phyloP scores from a whole-genome alignment of 305 asterid genomes.

The Petunia hybrid region DNA sequence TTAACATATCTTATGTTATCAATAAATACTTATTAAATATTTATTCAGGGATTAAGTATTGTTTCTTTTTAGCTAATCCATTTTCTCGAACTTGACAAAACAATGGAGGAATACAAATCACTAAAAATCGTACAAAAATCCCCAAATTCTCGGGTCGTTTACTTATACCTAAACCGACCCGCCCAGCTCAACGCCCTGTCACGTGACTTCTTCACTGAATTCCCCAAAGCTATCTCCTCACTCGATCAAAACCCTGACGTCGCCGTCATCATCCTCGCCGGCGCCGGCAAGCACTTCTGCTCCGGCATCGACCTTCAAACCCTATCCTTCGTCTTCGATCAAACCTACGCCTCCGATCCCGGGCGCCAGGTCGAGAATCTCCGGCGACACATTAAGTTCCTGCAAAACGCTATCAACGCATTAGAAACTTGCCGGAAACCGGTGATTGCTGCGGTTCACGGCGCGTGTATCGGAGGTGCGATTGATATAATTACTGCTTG shows the following conservation, averaged over 20 bases:
- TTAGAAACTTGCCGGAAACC: conserved; percentile 92
- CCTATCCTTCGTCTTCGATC: conserved; percentile 37
- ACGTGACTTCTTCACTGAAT: conserved; percentile 71
- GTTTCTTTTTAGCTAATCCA: not conserved
- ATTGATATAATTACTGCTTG: conserved; percentile 80
- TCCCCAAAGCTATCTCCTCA: conserved; percentile 72
- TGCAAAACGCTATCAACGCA: conserved; percentile 74
- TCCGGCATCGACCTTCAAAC: conserved; percentile 76
- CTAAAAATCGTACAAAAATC: conserved; percentile 54
- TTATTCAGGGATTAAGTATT: too few relatives aligned
- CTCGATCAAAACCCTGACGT: conserved; percentile 73
- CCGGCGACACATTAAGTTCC: conserved; percentile 62
- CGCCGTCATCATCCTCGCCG: conserved; percentile 69
- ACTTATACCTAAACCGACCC: conserved; percentile 64
- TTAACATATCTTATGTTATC: too few relatives aligned
- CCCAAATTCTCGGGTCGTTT: conserved; percentile 53
- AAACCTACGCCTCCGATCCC: conserved; percentile 39
- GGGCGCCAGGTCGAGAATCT: conserved; percentile 70
- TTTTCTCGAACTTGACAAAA: not conserved
- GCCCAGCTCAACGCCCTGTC: conserved; percentile 75
- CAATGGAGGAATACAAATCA: conserved; percentile 47
- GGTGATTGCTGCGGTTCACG: conserved; percentile 78
- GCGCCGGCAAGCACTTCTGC: conserved; percentile 82
- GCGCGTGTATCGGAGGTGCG: conserved; percentile 92
- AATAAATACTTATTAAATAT: too few relatives aligned